Base-by-base conservation (phyloP, 805 yeast genomes). In the Isabelozyma pseudorhagii region DNA sequence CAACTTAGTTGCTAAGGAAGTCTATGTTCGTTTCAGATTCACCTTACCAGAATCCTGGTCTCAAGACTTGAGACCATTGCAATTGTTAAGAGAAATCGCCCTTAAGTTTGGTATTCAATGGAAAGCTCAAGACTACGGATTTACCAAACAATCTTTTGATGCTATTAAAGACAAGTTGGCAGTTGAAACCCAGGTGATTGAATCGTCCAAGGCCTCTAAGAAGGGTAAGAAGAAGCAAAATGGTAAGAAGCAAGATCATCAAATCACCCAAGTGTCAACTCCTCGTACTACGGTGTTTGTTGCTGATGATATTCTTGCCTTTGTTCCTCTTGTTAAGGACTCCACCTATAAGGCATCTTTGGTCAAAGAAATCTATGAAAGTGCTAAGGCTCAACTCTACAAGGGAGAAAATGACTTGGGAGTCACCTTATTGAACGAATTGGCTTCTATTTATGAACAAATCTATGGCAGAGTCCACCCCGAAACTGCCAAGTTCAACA, bases 41-140 rank as follows among this genome's bases (percentile, higher is more conserved):
- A 57, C 64, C 0, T 71, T 90, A 41, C 73, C 83, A 1, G 64
- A 60, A 0, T 66, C 73, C 45, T 85, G 89, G 87, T 46, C 67
- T 31, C 11, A 45, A 5, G 58, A 66, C 1, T 52, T 79, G 38
- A 64, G 63, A 28, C 66, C 74, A 3, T 52, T 72, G 17, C 82
- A 79, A 46, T 61, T 87, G 41, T 73, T 89, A 59, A 83, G 92
- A 69, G 87, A 85, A 56, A 75, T 91, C 54, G 83, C 97, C 9
- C 59, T 74, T 47, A 87, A 88, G 68, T 81, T 84, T 57, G 98
- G 98, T 69, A 81, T 93, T 47, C 99, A 94, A 73, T 85, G 96
- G 88, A 69, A 74, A 52, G 74, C 79, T 9, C 77, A 69, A 53
- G 62, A 69, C 9, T 84, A 81, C 61, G 69, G 64, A 10, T 81